Evolutionary conservation across 2,329 filamentous ascomycete species (phyloP).

Genomic region (Alternaria solani): DNA sequence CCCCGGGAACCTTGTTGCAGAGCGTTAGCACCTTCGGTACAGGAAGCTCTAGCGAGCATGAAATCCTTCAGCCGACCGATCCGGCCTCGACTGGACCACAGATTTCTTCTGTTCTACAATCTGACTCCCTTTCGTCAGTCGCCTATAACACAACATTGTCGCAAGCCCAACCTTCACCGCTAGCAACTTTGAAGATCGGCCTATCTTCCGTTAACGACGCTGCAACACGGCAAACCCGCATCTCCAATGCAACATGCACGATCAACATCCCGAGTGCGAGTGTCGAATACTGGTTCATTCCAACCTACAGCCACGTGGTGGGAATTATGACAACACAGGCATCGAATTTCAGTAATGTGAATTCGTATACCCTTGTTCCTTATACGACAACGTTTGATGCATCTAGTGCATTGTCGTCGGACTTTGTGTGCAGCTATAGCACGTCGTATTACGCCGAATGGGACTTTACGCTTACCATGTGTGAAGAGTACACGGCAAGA

Average conservation of each 20-base stretch:
- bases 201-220: not conserved
- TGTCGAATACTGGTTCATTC: constrained; percentile 46
- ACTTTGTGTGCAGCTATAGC: constrained; percentile 33
- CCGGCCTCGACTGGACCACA: constrained; percentile 7
- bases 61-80: constrained; percentile 19
- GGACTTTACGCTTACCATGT: constrained; percentile 32
- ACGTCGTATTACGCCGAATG: constrained; percentile 33
- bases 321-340: constrained; percentile 30
- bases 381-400: constrained; percentile 39
- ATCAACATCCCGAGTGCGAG: constrained; percentile 45
- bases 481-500: constrained; percentile 34
- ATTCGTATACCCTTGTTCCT: constrained; percentile 30
- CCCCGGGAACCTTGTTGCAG: constrained; percentile 2
- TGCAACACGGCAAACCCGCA: constrained; percentile 11
- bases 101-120: not conserved
- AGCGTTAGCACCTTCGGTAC: constrained; percentile 2
- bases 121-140: constrained; percentile 6
- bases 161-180: not conserved
- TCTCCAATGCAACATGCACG: constrained; percentile 37
- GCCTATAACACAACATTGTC: constrained; percentile 6
- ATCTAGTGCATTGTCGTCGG: constrained; percentile 29
- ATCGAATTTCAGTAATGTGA: constrained; percentile 28
- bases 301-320: constrained; percentile 33
- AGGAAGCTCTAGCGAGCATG: constrained; percentile 17
- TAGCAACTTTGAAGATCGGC: not conserved